These are phyloP conservation scores for Arthrocladium fulminans DNA, from an alignment of 2,329 filamentous ascomycete species.

Conservation along the genomic window DNA sequence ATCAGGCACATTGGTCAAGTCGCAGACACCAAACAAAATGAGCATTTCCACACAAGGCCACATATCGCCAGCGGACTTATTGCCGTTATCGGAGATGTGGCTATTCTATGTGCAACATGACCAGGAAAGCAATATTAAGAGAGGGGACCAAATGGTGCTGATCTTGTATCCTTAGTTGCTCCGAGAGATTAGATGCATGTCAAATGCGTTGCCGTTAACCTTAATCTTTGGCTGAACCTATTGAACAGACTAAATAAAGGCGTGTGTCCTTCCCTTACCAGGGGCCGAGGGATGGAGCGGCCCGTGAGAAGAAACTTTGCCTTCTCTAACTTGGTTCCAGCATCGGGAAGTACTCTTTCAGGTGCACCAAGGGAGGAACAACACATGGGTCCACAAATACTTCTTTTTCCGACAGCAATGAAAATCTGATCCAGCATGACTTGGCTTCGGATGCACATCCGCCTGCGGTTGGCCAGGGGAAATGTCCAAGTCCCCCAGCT, in stretches of 20 bases:
- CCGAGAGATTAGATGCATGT: background rate
- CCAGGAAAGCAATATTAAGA: background rate
- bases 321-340: background rate
- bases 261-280: too few species aligned
- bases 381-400: background rate
- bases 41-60: too few species aligned
- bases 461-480: background rate
- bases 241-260: too few species aligned
- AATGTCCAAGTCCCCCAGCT: background rate
- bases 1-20: background rate
- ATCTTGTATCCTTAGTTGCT: background rate
- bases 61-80: background rate
- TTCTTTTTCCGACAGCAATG: background rate
- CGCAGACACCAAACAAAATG: background rate
- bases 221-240: too few species aligned
- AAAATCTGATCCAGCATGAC: background rate
- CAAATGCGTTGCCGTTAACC: background rate
- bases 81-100: background rate
- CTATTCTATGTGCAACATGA: background rate
- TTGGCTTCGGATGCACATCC: background rate
- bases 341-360: background rate
- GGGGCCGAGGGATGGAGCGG: slow-evolving; percentile 1
- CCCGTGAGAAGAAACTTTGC: background rate
- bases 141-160: background rate
- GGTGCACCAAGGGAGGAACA: background rate